Conservation (phyloP, 495 filamentous ascomycete species). For the Aspergillus heteromorphus region DNA sequence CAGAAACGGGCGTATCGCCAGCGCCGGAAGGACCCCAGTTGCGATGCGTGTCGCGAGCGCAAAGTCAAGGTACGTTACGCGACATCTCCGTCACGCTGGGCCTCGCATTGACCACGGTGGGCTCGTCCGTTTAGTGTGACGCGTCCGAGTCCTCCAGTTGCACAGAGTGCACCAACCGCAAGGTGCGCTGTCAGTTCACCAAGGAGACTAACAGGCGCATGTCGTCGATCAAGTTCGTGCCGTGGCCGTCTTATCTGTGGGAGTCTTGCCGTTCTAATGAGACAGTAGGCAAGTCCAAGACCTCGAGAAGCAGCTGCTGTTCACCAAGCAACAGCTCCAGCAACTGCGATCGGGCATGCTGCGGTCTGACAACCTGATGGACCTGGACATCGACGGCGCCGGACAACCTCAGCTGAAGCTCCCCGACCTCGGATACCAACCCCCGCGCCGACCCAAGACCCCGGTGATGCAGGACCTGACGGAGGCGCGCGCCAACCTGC, state of each 20-base stretch:
- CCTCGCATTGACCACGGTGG: conserved; percentile 3
- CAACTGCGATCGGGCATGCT: conserved; percentile 54
- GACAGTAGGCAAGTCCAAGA: conserved; percentile 79
- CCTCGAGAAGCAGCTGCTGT: conserved; percentile 82
- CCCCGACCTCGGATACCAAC: conserved; percentile 63
- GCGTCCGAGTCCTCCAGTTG: conserved; percentile 93
- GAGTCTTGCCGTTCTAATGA: conserved; percentile 15
- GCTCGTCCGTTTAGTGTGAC: conserved; percentile 59
- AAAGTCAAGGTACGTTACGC: conserved; percentile 75
- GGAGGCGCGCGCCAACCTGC: conserved; percentile 64
- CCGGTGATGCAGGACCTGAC: conserved; percentile 62
- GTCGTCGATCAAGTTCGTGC: conserved; percentile 87
- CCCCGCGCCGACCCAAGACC: conserved; percentile 54
- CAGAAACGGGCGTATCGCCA: conserved; percentile 96
- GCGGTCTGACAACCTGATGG: conserved; percentile 44
- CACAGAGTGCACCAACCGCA: conserved; percentile 91
- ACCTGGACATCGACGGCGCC: conserved; percentile 53
- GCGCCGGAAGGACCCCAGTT: conserved; percentile 92
- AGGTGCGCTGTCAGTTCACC: conserved; percentile 96
- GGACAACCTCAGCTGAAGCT: conserved; percentile 59
- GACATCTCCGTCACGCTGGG: neutral
- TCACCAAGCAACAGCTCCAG: conserved; percentile 65
- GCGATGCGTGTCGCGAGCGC: conserved; percentile 93
- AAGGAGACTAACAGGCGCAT: conserved; percentile 98
- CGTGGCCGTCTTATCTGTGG: conserved; percentile 1